phyloP scores from a whole-genome alignment of 169 alveolate species.

The Plasmodium relictum region DNA sequence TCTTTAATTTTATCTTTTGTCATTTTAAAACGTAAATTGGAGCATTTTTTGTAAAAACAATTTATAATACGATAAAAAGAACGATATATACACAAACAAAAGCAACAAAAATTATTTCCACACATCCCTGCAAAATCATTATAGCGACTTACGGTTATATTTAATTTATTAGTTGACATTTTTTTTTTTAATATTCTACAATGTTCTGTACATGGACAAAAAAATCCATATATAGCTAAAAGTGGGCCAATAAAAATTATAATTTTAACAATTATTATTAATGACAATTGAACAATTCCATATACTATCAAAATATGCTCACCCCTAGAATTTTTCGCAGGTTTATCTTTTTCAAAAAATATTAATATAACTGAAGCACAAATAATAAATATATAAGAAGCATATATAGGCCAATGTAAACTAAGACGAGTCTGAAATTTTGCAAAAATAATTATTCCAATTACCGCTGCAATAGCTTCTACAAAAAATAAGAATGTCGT shows the following conservation, averaged over 20 bases:
- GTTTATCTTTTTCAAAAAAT: constrained; percentile 75
- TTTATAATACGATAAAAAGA: constrained; percentile 80
- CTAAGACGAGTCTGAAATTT: constrained; percentile 82
- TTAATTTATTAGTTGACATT: constrained; percentile 67
- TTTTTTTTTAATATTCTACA: constrained; percentile 80
- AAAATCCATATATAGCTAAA: constrained; percentile 85
- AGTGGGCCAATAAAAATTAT: constrained; percentile 81
- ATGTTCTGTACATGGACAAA: constrained; percentile 88
- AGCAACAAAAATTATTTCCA: constrained; percentile 83
- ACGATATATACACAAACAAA: constrained; percentile 84
- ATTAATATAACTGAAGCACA: constrained; percentile 80
- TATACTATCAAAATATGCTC: constrained; percentile 76
- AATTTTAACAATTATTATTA: constrained; percentile 78
- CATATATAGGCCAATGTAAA: constrained; percentile 83
- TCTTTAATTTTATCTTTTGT: constrained; percentile 41
- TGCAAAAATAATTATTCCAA: constrained; percentile 81
- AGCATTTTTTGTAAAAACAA: constrained; percentile 61
- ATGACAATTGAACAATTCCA: constrained; percentile 79
- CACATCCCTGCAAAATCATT: constrained; percentile 86
- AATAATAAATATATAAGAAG: constrained; percentile 84
- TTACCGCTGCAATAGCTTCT: constrained; percentile 44
- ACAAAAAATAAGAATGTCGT: constrained; percentile 40
- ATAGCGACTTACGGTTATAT: constrained; percentile 84
- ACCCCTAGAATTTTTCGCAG: constrained; percentile 73
- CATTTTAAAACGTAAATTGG: constrained; percentile 49